Base-by-base conservation (phyloP, 2,329 filamentous ascomycete genomes). In the Geoglossum cookeanum region DNA sequence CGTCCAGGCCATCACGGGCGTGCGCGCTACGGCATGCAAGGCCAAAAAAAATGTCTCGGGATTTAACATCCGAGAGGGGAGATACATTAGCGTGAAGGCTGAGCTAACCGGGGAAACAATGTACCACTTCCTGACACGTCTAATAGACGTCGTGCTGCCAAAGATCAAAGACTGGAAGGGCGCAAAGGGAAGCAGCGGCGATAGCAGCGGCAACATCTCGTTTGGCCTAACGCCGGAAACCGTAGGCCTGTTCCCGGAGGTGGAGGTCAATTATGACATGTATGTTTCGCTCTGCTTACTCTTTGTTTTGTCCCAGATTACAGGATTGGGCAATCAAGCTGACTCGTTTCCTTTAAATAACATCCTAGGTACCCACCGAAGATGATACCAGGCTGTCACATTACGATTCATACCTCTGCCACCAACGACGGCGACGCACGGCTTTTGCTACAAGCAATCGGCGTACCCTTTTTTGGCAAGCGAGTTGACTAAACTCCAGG, bases 111-210 rank as follows among this genome's bases (percentile, higher is more conserved):
- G 87, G 33, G 84, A 92, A 68, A 78, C 84, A 59, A 92, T 94
- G 65, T 86, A 87, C 61, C 84, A 96, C 68, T 96, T 98, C 69
- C 68, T 98, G 49, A 85, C 91, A 65, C 95, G 95, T 74, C 75
- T 89, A 63, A 76, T 97, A 57, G 88, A 94, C 67, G 75, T 97
- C 7, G 90, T 98, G 4, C 77, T 97, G 67, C 92, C 92, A 44
- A 86, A 83, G 66, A 94, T 98, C 71, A 98, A 97, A 76, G 92
- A 98, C 64, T 98, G 88, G 85, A 80, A 79, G 58, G 92, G 92
- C 59, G 75, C 86, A n/a, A 78, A 79, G 63, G 82, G 81, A 54
- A 79, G 74, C 48, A 87, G 87, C 44, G 92, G 92, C 66, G 92
- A 98, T 69, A 83, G 81, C 66, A 84, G 84, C 60, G 92, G 92